phyloP scores from a whole-genome alignment of 768 basidiomycete species.

The Kwoniella europaea region DNA sequence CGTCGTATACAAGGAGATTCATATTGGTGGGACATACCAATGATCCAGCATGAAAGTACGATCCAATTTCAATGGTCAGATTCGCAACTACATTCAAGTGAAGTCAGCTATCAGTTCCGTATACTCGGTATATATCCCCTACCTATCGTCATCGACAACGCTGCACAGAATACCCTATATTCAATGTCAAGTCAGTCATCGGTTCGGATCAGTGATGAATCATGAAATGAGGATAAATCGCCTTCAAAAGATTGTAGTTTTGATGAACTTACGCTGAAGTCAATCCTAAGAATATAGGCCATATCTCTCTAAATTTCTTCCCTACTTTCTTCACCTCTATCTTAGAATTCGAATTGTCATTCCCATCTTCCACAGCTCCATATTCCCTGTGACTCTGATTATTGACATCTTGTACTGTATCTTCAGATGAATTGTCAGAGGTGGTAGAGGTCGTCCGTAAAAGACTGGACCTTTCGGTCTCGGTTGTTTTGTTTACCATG shows the following conservation, averaged over 20 bases:
- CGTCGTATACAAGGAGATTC: background rate
- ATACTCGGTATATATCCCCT: no score
- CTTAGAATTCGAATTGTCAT: background rate
- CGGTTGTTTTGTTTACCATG: background rate
- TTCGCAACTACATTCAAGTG: conserved; percentile 32
- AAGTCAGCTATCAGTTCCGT: no score
- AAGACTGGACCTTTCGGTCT: background rate
- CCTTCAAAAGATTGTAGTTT: no score
- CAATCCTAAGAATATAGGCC: conserved; percentile 43
- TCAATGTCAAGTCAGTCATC: background rate
- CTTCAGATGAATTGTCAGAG: background rate
- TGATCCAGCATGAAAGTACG: conserved; percentile 46
- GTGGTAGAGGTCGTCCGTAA: background rate
- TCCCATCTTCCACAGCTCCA: conserved; percentile 11
- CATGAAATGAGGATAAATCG: no score
- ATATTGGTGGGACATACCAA: conserved; percentile 24
- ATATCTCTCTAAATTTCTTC: conserved; percentile 45
- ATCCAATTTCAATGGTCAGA: conserved; percentile 49
- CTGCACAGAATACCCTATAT: conserved; percentile 44
- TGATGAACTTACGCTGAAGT: conserved; percentile 34
- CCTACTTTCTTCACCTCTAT: conserved; percentile 14
- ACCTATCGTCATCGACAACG: conserved; percentile 38
- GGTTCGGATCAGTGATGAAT: background rate
- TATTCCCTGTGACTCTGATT: background rate
- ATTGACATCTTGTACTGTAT: background rate